Conservation (phyloP, 208 protist species). For the Entamoeba histolytica region DNA sequence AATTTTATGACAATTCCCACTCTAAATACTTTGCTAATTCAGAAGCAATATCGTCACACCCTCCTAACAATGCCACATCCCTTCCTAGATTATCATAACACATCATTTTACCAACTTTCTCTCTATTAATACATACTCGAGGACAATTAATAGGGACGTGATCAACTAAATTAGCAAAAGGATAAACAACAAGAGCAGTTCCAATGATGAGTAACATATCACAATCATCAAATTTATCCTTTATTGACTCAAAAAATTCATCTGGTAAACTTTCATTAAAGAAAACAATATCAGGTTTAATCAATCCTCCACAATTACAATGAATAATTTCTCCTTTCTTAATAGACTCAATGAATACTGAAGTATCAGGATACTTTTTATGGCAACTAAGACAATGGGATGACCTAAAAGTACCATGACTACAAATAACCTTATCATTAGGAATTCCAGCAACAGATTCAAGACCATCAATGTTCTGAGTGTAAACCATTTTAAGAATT, state of each 20-base stretch:
- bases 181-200: neutral
- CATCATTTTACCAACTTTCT: neutral
- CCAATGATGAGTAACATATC: neutral
- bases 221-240: neutral
- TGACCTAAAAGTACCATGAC: constrained; percentile 21
- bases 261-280: constrained; percentile 36
- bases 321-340: neutral
- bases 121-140: neutral
- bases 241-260: neutral
- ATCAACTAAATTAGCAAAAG: neutral
- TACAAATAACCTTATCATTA: constrained; percentile 12
- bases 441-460: constrained; percentile 21
- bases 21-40: neutral
- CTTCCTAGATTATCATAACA: neutral
- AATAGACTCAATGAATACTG: neutral
- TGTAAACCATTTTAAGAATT: constrained; percentile 18
- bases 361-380: neutral
- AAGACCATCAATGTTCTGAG: constrained; percentile 36
- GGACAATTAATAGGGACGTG: neutral
- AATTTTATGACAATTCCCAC: neutral
- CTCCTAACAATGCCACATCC: neutral
- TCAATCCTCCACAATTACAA: neutral
- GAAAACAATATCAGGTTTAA: constrained; percentile 42
- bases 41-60: neutral
- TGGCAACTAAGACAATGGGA: neutral